Evolutionary conservation across 179 eudicot genomes (phyloP), one percentile per base, ranked within the genome.

Genomic region (Amaranthus tricolor): DNA sequence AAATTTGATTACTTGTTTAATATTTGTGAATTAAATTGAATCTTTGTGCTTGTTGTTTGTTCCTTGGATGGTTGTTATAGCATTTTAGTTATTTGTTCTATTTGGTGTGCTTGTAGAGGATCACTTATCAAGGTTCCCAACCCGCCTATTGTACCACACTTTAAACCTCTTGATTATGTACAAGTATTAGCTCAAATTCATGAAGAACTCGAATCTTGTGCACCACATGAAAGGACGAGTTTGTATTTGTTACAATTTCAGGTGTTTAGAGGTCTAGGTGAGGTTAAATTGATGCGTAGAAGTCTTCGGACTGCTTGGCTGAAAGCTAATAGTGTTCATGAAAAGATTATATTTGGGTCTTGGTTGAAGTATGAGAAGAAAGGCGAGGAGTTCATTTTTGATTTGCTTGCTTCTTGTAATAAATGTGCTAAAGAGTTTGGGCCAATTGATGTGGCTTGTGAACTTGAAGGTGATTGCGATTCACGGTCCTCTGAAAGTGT

Each of bases 261-360:
- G 78, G 96, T 95, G 74, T 95, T 95, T 83, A 92, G 89, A 85
- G 99, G 99, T 45, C 90, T 95, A 53, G 96, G 95, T 44, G 97
- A 95, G 86, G 81, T 82, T 58, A 95, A 95, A 73, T 83, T 92
- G 76, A 90, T 92, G 96, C 83, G 90, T 16, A 88, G 97, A 78
- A 92, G 99, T 81, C 97, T 95, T 68, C 84, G 86, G 45, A 87
- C 90, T 48, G 99, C 97, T 54, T 92, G 95, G 96, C 81, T 81
- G 44, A 89, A 92, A 76, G 84, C 99, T 24, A 88, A 88, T 77
- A 83, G 86, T 19, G 87, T 91, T 53, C 88, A 95, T 74, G 97
- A 92, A 77, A 89, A 86, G 69, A 87, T 95, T 66, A 75, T 95
- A 19, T 90, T 92, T 73, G 94, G 90, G 62, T 88, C 99, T 52